Conservation (phyloP, 345 rosid species). For the Reutealis trisperma region DNA sequence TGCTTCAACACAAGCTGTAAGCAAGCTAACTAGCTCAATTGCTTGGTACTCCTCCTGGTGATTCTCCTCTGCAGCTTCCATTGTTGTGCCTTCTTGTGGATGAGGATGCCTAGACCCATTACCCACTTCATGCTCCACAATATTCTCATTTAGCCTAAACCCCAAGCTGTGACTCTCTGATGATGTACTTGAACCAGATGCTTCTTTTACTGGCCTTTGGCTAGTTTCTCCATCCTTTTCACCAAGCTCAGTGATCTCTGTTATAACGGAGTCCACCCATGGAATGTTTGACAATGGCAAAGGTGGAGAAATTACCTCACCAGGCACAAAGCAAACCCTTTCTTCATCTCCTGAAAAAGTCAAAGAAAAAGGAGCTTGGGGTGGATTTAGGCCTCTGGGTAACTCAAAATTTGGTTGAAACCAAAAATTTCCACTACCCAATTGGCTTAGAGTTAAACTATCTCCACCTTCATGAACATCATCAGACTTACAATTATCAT, state of each 20-base stretch:
- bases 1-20: slow-evolving; percentile 81
- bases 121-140: slow-evolving; percentile 48
- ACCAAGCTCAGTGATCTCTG: slow-evolving; percentile 67
- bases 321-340: slow-evolving; percentile 66
- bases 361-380: slow-evolving; percentile 65
- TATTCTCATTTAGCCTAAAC: slow-evolving; percentile 48
- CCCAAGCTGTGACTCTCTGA: slow-evolving; percentile 70
- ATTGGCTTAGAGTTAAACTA: slow-evolving; percentile 45
- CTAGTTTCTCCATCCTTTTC: slow-evolving; percentile 65
- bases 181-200: slow-evolving; percentile 79
- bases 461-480: slow-evolving; percentile 43
- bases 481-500: slow-evolving; percentile 25
- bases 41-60: slow-evolving; percentile 55
- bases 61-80: slow-evolving; percentile 49
- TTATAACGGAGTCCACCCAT: slow-evolving; percentile 75
- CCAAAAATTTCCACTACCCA: slow-evolving; percentile 63
- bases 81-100: slow-evolving; percentile 32
- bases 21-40: slow-evolving; percentile 73
- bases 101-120: slow-evolving; percentile 60
- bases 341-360: slow-evolving; percentile 73
- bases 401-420: slow-evolving; percentile 56
- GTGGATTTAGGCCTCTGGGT: slow-evolving; percentile 40
- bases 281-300: slow-evolving; percentile 65
- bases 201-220: slow-evolving; percentile 60
- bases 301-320: slow-evolving; percentile 68